Conservation (phyloP, 345 rosid species). For the Garcia nutans region DNA sequence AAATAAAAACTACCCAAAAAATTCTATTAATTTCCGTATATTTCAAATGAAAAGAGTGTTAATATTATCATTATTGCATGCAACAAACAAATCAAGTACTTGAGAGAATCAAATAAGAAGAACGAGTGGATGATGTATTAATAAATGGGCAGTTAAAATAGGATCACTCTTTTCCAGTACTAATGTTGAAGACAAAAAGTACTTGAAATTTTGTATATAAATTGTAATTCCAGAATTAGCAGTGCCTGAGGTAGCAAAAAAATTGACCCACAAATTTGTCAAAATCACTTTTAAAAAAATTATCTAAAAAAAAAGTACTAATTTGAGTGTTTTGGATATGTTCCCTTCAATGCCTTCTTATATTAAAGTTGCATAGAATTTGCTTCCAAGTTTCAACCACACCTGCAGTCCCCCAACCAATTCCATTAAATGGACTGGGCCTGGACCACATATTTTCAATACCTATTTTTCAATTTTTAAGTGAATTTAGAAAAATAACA, state of each 20-base stretch:
- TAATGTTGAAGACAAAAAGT: neutral
- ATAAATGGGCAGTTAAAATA: no score
- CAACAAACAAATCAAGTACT: no score
- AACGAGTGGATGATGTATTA: neutral
- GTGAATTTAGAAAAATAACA: no score
- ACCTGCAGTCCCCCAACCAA: slow-evolving; percentile 18
- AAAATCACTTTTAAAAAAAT: neutral
- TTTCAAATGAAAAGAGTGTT: no score
- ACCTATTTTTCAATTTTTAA: neutral
- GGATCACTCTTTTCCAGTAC: neutral
- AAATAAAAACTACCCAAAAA: no score
- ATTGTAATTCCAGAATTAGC: neutral
- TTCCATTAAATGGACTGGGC: slow-evolving; percentile 32
- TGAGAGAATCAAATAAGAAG: no score
- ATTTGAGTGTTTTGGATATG: neutral
- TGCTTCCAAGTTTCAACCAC: neutral
- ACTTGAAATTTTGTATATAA: neutral
- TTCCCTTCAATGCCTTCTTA: neutral
- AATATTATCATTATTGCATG: no score
- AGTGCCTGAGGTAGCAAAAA: neutral
- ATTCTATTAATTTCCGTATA: no score
- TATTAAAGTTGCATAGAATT: neutral
- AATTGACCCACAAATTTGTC: neutral
- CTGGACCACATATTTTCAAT: slow-evolving; percentile 23
- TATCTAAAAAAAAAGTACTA: no score